Evolutionary conservation across 192 early-diverging fungal genomes (phyloP).

Genomic region (Linnemannia schmuckeri): DNA sequence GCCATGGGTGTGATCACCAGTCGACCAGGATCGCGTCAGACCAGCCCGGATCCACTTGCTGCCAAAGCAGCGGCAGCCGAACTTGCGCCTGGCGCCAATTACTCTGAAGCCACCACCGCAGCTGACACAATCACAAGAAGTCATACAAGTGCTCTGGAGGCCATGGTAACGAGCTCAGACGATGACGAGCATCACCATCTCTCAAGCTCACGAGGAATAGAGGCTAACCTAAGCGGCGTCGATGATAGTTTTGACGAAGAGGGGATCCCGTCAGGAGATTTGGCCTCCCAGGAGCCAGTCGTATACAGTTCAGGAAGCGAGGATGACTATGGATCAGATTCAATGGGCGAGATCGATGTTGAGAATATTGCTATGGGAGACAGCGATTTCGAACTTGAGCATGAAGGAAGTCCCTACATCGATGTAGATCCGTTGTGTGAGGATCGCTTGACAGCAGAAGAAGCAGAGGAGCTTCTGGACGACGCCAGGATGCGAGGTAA

Average conservation of each 20-base stretch:
- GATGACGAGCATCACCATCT: constrained; percentile 1
- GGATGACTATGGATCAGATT: constrained; percentile 15
- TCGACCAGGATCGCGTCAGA: constrained; percentile 32
- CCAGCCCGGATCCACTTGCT: constrained; percentile 33
- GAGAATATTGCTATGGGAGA: constrained; percentile 33
- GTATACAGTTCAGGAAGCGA: constrained; percentile 13
- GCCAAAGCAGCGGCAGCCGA: neutral
- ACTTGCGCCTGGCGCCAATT: neutral
- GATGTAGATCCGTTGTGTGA: constrained; percentile 41
- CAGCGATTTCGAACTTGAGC: constrained; percentile 29
- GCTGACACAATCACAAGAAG: neutral
- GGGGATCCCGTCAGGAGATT: neutral
- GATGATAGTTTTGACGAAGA: constrained; percentile 4
- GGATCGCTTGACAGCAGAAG: constrained; percentile 35
- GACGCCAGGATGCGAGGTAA: constrained; percentile 44
- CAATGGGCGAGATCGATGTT: constrained; percentile 38
- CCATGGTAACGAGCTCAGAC: constrained; percentile 2
- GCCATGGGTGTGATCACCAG: constrained; percentile 52
- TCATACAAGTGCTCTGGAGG: neutral
- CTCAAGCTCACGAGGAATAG: neutral
- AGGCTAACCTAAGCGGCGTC: neutral
- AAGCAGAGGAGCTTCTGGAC: constrained; percentile 25
- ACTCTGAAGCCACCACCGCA: neutral
- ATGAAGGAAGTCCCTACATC: constrained; percentile 22
- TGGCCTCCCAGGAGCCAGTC: neutral